These are phyloP conservation scores for Termitomyces sp. DNA, from an alignment of 1,284 basidiomycete species.

Conservation along the genomic window DNA sequence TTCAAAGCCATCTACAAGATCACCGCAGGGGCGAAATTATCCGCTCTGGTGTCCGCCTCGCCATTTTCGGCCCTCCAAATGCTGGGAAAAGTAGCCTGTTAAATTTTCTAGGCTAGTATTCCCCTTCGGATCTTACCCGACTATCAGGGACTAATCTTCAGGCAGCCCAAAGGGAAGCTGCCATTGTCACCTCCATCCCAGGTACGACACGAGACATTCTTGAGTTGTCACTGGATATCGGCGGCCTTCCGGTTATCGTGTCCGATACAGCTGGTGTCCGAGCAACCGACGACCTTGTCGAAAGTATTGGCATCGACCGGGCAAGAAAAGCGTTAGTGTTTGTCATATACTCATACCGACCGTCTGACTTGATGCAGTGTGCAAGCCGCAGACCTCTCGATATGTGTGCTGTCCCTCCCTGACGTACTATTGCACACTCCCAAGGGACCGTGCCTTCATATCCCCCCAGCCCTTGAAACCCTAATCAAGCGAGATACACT, in stretches of 20 bases:
- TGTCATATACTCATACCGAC: background rate
- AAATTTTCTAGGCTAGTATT: slow-evolving; percentile 70
- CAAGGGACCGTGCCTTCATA: slow-evolving; percentile 20
- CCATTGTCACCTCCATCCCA: slow-evolving; percentile 81
- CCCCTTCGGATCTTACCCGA: background rate
- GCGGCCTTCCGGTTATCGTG: slow-evolving; percentile 74
- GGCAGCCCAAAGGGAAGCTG: slow-evolving; percentile 77
- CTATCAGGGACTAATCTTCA: background rate
- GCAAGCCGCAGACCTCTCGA: slow-evolving; percentile 56
- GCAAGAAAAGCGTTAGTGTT: slow-evolving; percentile 57
- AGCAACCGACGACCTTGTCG: slow-evolving; percentile 67
- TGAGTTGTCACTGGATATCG: slow-evolving; percentile 80
- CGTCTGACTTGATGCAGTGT: slow-evolving; percentile 39
- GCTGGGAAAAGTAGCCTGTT: slow-evolving; percentile 84
- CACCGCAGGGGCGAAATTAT: slow-evolving; percentile 76
- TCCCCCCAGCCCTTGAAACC: slow-evolving; percentile 43
- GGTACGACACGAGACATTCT: slow-evolving; percentile 88
- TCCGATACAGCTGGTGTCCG: slow-evolving; percentile 84
- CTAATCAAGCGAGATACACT: slow-evolving; percentile 53
- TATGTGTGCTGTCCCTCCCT: slow-evolving; percentile 75
- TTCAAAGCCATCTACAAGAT: slow-evolving; percentile 58
- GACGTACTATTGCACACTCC: slow-evolving; percentile 32
- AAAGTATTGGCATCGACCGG: slow-evolving; percentile 76
- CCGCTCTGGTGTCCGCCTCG: slow-evolving; percentile 74
- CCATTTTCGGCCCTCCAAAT: slow-evolving; percentile 88